phyloP scores from a whole-genome alignment of 192 early-diverging fungal species.

The Spizellomyces punctatus region DNA sequence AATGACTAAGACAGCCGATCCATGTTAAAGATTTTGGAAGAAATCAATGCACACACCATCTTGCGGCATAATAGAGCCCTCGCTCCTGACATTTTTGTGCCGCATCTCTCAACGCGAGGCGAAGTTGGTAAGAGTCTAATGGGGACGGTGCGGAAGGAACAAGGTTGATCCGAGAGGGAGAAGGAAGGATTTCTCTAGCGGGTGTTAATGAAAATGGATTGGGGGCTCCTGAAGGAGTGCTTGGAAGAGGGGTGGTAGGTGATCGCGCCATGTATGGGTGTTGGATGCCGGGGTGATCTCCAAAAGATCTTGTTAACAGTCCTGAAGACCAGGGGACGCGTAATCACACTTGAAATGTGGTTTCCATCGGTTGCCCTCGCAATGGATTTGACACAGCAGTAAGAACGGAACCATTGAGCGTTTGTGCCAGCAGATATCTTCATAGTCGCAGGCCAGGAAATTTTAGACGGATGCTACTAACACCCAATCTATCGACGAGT shows the following conservation, averaged over 20 bases:
- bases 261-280: background rate
- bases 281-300: too few species aligned
- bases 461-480: too few species aligned
- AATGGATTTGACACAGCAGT: too few species aligned
- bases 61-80: constrained; percentile 15
- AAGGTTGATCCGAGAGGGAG: constrained; percentile 1
- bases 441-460: too few species aligned
- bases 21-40: background rate
- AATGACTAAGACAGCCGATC: background rate
- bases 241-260: constrained; percentile 1
- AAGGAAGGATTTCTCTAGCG: background rate
- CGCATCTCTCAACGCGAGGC: constrained; percentile 4
- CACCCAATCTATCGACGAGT: too few species aligned
- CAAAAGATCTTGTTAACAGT: too few species aligned
- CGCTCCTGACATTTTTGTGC: constrained; percentile 6
- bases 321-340: too few species aligned
- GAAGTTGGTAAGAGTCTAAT: background rate
- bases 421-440: too few species aligned
- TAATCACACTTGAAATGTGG: too few species aligned
- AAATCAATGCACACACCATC: constrained; percentile 14
- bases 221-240: background rate
- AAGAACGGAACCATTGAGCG: too few species aligned
- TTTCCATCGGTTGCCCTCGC: too few species aligned
- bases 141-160: background rate
- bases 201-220: constrained; percentile 1